Conservation (phyloP, 441 rosid genomes). For the Manihot esculenta region DNA sequence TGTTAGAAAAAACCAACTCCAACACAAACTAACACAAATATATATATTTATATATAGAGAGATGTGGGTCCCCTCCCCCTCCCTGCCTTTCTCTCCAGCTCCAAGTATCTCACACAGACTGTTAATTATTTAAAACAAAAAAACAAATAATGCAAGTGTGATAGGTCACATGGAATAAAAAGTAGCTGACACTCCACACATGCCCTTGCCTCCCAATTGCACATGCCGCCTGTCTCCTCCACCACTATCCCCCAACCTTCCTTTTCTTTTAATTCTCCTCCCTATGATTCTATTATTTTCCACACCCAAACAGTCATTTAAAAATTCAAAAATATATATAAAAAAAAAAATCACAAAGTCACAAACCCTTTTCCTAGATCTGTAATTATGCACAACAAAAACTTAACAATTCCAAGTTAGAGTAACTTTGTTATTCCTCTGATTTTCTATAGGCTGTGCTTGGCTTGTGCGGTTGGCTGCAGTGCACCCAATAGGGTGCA, state of each 20-base stretch:
- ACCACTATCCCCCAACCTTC: slow-evolving; percentile 11
- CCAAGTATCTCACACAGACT: slow-evolving; percentile 4
- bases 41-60: neutral
- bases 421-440: neutral
- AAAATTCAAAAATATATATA: neutral
- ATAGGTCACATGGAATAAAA: slow-evolving; percentile 35
- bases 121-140: neutral
- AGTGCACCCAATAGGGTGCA: slow-evolving; percentile 42
- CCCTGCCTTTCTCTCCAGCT: neutral
- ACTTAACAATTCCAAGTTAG: slow-evolving; percentile 20
- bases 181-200: slow-evolving; percentile 40
- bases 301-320: slow-evolving; percentile 4
- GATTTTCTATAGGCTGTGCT: slow-evolving; percentile 13
- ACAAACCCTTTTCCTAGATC: too few relatives aligned
- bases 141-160: slow-evolving; percentile 19
- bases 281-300: slow-evolving; percentile 5
- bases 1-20: slow-evolving; percentile 8
- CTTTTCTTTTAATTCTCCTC: slow-evolving; percentile 1
- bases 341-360: slow-evolving; percentile 6
- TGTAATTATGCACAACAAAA: neutral
- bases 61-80: slow-evolving; percentile 16
- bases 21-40: too few relatives aligned
- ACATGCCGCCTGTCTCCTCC: slow-evolving; percentile 42
- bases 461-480: slow-evolving; percentile 14
- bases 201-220: slow-evolving; percentile 40